Conservation (phyloP, 176 grass and related monocot species). For the Triticum monococcum region DNA sequence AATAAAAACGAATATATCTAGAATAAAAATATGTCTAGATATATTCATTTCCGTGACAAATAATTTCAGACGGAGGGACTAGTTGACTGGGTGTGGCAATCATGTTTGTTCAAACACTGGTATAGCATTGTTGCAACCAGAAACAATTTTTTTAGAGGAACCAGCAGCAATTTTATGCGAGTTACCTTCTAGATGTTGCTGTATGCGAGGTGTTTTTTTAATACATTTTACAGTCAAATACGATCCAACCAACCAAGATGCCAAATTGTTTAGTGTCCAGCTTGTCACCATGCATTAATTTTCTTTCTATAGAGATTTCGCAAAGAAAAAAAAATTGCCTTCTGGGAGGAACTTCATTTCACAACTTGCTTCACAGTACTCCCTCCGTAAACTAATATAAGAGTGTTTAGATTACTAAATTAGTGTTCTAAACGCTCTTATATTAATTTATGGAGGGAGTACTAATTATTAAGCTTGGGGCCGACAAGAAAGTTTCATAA, state of each 20-base stretch:
- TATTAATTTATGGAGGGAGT: no score
- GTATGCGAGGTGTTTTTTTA: background rate
- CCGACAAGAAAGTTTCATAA: background rate
- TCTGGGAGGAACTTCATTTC: slow-evolving; percentile 9
- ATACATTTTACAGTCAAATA: background rate
- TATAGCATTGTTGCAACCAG: slow-evolving; percentile 20
- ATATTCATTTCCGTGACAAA: no score
- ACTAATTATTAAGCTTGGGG: background rate
- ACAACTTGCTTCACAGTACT: background rate
- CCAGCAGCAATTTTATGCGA: background rate
- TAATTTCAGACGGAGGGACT: background rate
- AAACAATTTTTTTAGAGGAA: background rate
- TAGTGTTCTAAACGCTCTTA: no score
- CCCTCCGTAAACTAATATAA: no score
- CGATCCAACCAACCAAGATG: slow-evolving; percentile 40
- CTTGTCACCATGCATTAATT: background rate
- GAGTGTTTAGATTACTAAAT: no score
- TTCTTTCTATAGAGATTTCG: no score
- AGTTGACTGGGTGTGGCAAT: background rate
- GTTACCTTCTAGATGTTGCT: background rate
- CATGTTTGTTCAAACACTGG: slow-evolving; percentile 16
- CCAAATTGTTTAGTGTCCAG: background rate
- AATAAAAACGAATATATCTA: no score
- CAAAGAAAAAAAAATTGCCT: background rate
- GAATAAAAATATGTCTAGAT: no score